Evolutionary conservation across 1,139 yeast genomes (phyloP).

Genomic region (Candida smagusa): DNA sequence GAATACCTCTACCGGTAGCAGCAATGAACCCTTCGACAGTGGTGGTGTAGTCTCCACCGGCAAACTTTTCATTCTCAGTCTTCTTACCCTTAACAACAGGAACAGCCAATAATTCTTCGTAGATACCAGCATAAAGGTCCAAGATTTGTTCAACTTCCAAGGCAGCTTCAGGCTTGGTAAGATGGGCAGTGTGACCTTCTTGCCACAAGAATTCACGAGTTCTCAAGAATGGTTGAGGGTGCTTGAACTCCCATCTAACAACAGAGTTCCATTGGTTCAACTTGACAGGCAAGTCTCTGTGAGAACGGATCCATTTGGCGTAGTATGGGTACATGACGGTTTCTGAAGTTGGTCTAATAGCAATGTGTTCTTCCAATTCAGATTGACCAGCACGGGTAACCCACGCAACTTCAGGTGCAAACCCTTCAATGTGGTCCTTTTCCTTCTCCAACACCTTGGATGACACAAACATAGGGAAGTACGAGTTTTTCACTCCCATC

Average conservation of each 20-base stretch:
- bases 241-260: conserved; percentile 99
- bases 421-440: conserved; percentile 98
- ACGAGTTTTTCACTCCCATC: conserved; percentile 90
- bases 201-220: conserved; percentile 99
- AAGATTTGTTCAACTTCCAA: conserved; percentile 83
- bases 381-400: conserved; percentile 94
- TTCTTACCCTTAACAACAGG: conserved; percentile 95
- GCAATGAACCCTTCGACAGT: conserved; percentile 97
- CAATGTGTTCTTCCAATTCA: conserved; percentile 96
- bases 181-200: conserved; percentile 98
- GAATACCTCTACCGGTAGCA: conserved; percentile 99
- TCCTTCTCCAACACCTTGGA: conserved; percentile 90
- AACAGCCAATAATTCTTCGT: conserved; percentile 91
- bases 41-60: conserved; percentile 95
- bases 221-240: conserved; percentile 98
- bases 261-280: conserved; percentile 99
- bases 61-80: conserved; percentile 97
- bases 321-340: conserved; percentile 99
- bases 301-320: conserved; percentile 98
- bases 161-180: conserved; percentile 75
- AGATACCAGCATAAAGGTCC: conserved; percentile 80
- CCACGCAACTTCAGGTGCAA: conserved; percentile 99
- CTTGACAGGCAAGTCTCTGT: conserved; percentile 94
- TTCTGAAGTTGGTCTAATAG: conserved; percentile 98
- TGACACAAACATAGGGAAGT: conserved; percentile 98